Conservation (phyloP, 768 basidiomycete genomes). For the Agrocybe pediades region DNA sequence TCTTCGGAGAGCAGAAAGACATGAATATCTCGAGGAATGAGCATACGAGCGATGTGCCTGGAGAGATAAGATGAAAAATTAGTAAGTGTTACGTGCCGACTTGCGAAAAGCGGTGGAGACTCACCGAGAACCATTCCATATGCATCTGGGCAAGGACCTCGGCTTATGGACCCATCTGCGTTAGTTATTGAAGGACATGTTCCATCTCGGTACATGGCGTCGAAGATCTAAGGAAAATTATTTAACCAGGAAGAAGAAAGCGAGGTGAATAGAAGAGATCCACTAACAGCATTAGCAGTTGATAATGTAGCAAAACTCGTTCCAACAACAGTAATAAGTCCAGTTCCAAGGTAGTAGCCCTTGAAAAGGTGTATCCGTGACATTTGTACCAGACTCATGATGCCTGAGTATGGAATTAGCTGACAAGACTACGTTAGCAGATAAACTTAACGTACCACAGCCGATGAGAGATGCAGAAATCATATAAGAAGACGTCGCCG, state of each 20-base stretch:
- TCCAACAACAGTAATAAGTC: slow-evolving; percentile 79
- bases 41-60: slow-evolving; percentile 77
- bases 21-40: slow-evolving; percentile 80
- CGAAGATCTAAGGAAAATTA: slow-evolving; percentile 54
- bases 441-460: slow-evolving; percentile 52
- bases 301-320: slow-evolving; percentile 80
- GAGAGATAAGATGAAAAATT: background rate
- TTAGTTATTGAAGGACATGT: slow-evolving; percentile 65
- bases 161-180: slow-evolving; percentile 60
- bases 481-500: slow-evolving; percentile 68
- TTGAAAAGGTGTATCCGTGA: slow-evolving; percentile 62
- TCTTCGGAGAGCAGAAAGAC: slow-evolving; percentile 69
- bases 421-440: background rate
- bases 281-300: slow-evolving; percentile 64
- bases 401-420: slow-evolving; percentile 42
- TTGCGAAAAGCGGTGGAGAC: slow-evolving; percentile 5
- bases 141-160: slow-evolving; percentile 73
- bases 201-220: slow-evolving; percentile 76
- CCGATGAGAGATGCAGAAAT: slow-evolving; percentile 80
- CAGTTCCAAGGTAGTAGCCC: slow-evolving; percentile 77
- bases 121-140: slow-evolving; percentile 77
- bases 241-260: background rate
- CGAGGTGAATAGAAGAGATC: background rate
- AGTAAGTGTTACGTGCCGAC: background rate
- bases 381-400: slow-evolving; percentile 79